A percentile compares a stretch with the other conserved stretches of the same genome.
phyloP scores from a whole-genome alignment of 768 basidiomycete species.

The Tephrocybe sp. region DNA sequence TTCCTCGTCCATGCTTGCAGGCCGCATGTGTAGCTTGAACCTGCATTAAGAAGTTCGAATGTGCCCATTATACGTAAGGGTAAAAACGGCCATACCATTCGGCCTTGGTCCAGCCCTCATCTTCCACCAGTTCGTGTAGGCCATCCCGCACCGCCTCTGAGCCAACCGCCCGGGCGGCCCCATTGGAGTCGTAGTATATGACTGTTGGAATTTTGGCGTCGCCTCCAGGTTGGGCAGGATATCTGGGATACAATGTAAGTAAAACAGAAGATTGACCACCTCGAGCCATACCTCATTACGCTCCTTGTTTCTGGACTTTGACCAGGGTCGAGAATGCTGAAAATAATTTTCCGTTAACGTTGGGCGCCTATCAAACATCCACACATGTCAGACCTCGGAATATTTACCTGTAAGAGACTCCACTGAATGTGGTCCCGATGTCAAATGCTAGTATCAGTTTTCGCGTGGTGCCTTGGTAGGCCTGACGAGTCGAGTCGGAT shows the following conservation, averaged over 20 bases:
- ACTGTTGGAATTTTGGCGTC: slow-evolving; percentile 47
- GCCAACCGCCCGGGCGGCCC: slow-evolving; percentile 41
- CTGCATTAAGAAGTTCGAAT: slow-evolving; percentile 5
- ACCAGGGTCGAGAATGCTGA: slow-evolving; percentile 37
- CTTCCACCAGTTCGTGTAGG: slow-evolving; percentile 37
- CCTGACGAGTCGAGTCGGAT: too few species aligned
- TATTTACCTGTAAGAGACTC: slow-evolving; percentile 42
- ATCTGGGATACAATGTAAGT: slow-evolving; percentile 27
- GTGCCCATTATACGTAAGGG: slow-evolving; percentile 16
- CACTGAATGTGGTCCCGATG: slow-evolving; percentile 52
- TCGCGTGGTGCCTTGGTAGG: slow-evolving; percentile 40
- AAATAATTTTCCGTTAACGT: background rate
- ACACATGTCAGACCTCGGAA: too few species aligned
- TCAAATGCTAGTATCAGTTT: slow-evolving; percentile 52
- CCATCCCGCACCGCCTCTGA: slow-evolving; percentile 43
- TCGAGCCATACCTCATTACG: slow-evolving; percentile 36
- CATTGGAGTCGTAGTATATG: slow-evolving; percentile 44
- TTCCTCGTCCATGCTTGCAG: slow-evolving; percentile 18
- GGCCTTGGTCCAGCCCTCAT: slow-evolving; percentile 44
- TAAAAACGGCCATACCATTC: slow-evolving; percentile 47
- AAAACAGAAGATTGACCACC: background rate
- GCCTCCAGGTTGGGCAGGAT: slow-evolving; percentile 46
- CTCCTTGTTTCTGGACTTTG: slow-evolving; percentile 34
- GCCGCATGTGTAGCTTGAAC: slow-evolving; percentile 36
- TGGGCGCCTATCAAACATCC: too few species aligned